Evolutionary conservation across 192 early-diverging fungal genomes (phyloP), one percentile per base, ranked within the genome.

Genomic region (Thamnidium elegans): DNA sequence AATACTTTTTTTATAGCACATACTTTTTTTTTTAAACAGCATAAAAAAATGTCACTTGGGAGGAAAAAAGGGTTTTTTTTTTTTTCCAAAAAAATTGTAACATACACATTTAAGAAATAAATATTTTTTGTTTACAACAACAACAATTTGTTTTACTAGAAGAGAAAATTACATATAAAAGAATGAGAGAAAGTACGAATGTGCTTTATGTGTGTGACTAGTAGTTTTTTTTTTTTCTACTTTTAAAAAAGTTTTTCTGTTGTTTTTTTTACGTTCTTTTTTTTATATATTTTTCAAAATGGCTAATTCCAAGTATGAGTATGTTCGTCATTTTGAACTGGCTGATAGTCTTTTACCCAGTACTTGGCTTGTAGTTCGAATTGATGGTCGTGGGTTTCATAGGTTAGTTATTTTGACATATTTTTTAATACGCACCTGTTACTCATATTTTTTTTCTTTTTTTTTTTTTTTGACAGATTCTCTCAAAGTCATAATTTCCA

Each of bases 291-390:
- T 2, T 26, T 26, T 26, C 26, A 26, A 26, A 42, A 94, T 94
- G 94, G 94, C 94, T n/a, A 93, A 93, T 61, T 92, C 90, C 46
- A 92, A 91, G 67, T 96, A 89, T 72, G 92, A 93, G 71, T 96
- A 96, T 66, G 94, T 96, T 31, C 88, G 85, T 60, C 74, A 85
- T 58, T 99, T 96, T 82, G 96, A 99, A 77, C 79, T 62, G 19
- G 80, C 89, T 62, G 83, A 86, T 64, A 79, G 73, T 6, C 78
- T 96, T 10, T 82, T 97, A 44, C 90, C 92, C 21, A 90, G 90
- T 65, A 93, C 91, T 34, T 97, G 81, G 78, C 72, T 99, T 48
- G 92, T 97, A 30, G 89, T 97, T 23, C 90, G 97, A 48, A 80
- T 99, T 43, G 97, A 99, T 67, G 95, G 95, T 7, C 87, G 91